These are phyloP conservation scores for Ochetophila trinervis DNA, from an alignment of 306 rosid species.

Conservation along the genomic window DNA sequence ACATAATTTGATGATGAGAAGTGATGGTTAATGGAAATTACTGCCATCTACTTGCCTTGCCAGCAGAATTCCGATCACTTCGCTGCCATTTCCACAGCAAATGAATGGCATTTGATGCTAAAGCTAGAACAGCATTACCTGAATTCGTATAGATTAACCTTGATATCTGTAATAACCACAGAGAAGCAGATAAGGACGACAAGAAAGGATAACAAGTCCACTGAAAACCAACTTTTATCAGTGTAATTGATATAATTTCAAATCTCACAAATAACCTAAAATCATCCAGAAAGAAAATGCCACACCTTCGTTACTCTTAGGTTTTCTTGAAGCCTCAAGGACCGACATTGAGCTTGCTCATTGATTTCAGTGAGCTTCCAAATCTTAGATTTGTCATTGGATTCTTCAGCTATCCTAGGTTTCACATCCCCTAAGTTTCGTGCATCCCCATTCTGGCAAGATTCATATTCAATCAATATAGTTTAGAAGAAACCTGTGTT, in stretches of 20 bases:
- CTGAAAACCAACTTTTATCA: neutral
- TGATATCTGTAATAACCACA: conserved; percentile 63
- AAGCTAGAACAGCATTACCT: conserved; percentile 82
- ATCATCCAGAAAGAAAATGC: neutral
- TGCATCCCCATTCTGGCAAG: conserved; percentile 78
- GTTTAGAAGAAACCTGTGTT: conserved; percentile 2
- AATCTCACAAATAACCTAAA: conserved; percentile 2
- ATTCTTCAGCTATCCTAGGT: conserved; percentile 90
- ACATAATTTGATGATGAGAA: conserved; percentile 8
- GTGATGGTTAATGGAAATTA: conserved; percentile 19
- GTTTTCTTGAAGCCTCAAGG: conserved; percentile 80
- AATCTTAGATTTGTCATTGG: conserved; percentile 91
- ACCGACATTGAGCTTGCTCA: conserved; percentile 78
- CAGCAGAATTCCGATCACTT: conserved; percentile 69
- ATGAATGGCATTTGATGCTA: conserved; percentile 93
- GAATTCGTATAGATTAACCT: conserved; percentile 93
- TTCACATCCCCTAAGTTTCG: conserved; percentile 87
- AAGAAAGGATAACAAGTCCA: neutral
- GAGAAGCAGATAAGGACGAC: conserved; percentile 22
- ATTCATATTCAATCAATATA: conserved; percentile 5
- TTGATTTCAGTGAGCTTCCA: conserved; percentile 88
- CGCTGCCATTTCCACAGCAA: conserved; percentile 95
- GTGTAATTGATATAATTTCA: neutral
- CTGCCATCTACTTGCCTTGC: conserved; percentile 47
- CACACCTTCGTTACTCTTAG: conserved; percentile 70